A percentile compares a stretch with the other conserved stretches of the same genome.
phyloP scores from a whole-genome alignment of 2,329 filamentous ascomycete genomes.

The Gaeumannomyces tritici region DNA sequence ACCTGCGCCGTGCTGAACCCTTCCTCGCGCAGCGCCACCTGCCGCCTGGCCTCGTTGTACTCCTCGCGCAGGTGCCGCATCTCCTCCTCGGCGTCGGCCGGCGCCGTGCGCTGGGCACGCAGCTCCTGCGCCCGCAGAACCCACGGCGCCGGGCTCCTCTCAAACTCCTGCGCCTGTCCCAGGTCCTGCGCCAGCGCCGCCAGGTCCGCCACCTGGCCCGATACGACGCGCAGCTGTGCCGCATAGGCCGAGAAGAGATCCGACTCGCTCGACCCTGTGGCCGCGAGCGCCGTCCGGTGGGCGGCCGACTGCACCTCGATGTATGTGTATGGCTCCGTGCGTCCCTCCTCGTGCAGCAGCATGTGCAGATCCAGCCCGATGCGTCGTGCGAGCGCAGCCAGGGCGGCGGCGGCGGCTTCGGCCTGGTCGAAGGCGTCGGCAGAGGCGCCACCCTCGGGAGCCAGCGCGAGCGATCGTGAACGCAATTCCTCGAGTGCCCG shows the following conservation, averaged over 20 bases:
- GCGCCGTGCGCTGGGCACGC: constrained; percentile 69
- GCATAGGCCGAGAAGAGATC: constrained; percentile 63
- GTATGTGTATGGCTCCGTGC: constrained; percentile 56
- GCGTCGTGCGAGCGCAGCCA: constrained; percentile 56
- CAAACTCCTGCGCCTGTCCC: constrained; percentile 69
- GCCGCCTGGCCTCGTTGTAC: constrained; percentile 65
- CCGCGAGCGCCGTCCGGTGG: constrained; percentile 39
- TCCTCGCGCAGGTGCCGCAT: constrained; percentile 72
- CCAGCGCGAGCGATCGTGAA: constrained; percentile 63
- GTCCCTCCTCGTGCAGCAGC: constrained; percentile 63
- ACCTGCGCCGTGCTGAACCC: constrained; percentile 79
- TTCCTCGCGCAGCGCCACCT: constrained; percentile 66
- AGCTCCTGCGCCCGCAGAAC: constrained; percentile 71
- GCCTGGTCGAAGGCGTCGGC: constrained; percentile 60
- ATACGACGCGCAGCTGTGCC: constrained; percentile 55
- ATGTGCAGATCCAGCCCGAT: constrained; percentile 58
- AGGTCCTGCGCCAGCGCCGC: constrained; percentile 61
- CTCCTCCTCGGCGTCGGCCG: constrained; percentile 78
- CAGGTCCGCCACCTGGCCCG: constrained; percentile 58
- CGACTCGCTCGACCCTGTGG: constrained; percentile 44
- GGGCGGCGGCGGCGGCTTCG: constrained; percentile 52
- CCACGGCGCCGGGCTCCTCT: constrained; percentile 71
- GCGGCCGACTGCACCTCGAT: constrained; percentile 57
- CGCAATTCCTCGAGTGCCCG: constrained; percentile 70
- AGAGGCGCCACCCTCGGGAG: constrained; percentile 43